A percentile compares a stretch with the other conserved stretches of the same genome.
phyloP scores from a whole-genome alignment of 352 stramenopile genomes.

The Pythium sp. region DNA sequence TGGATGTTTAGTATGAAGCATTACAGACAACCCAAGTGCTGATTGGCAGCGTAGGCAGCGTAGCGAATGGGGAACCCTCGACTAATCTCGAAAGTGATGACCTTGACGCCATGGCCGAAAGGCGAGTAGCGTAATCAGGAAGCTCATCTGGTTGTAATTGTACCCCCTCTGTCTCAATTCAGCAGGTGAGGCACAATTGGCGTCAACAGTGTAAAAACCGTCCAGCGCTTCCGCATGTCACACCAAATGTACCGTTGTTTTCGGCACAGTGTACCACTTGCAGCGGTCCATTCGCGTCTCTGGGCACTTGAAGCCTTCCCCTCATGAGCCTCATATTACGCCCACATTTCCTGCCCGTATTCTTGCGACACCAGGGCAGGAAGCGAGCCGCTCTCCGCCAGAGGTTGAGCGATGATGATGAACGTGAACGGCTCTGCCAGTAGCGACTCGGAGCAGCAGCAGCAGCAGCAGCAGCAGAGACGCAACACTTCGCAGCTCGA shows the following conservation, averaged over 20 bases:
- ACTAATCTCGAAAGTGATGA: neutral
- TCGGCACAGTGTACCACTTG: neutral
- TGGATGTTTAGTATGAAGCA: neutral
- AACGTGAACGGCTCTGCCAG: neutral
- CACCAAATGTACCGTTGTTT: conserved; percentile 1
- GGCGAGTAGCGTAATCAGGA: neutral
- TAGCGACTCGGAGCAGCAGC: conserved; percentile 2
- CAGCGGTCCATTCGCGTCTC: neutral
- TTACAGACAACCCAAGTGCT: neutral
- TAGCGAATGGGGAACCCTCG: too few species aligned
- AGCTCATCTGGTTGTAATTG: neutral
- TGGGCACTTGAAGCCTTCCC: neutral
- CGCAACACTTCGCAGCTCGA: conserved; percentile 10
- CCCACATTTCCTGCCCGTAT: neutral
- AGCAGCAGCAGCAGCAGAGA: conserved; percentile 2
- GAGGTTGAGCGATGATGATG: neutral
- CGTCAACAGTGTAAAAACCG: conserved; percentile 2
- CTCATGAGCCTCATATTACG: neutral
- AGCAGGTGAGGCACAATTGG: neutral
- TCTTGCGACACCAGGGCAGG: neutral
- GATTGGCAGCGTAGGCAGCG: neutral
- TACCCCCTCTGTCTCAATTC: neutral
- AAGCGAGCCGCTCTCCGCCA: neutral
- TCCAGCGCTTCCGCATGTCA: neutral
- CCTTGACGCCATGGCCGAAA: neutral